A percentile compares a stretch with the other conserved stretches of the same genome.
phyloP scores from a whole-genome alignment of 495 filamentous ascomycete species.

The Trichoderma asperelloides region DNA sequence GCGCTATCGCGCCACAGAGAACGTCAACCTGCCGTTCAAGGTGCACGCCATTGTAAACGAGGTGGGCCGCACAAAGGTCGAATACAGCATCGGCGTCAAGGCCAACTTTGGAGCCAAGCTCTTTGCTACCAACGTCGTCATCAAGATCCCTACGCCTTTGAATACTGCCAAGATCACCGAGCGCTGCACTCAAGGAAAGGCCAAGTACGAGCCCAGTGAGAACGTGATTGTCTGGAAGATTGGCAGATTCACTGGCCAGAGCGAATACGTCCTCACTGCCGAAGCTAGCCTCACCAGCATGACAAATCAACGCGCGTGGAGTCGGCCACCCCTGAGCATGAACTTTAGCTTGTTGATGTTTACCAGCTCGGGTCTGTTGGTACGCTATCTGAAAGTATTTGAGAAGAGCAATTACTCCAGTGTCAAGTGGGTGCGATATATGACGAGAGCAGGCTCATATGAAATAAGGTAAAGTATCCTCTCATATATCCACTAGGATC shows the following conservation, averaged over 20 bases:
- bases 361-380: conserved; percentile 83
- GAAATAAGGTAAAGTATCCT: conserved; percentile 54
- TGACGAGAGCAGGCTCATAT: conserved; percentile 87
- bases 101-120: conserved; percentile 95
- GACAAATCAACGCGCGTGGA: conserved; percentile 99
- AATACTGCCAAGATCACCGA: conserved; percentile 96
- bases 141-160: conserved; percentile 89
- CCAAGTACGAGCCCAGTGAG: conserved; percentile 95
- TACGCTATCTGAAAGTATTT: conserved; percentile 97
- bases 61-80: conserved; percentile 92
- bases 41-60: conserved; percentile 98
- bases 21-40: conserved; percentile 98
- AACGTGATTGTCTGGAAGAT: conserved; percentile 99
- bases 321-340: conserved; percentile 81
- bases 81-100: conserved; percentile 95
- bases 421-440: conserved; percentile 99
- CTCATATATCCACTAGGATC: neutral
- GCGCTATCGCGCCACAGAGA: conserved; percentile 98
- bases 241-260: conserved; percentile 87
- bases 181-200: conserved; percentile 87
- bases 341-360: conserved; percentile 97
- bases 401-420: conserved; percentile 98
- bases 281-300: conserved; percentile 90
- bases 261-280: conserved; percentile 87
- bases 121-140: conserved; percentile 95